Evolutionary conservation across 2,329 filamentous ascomycete species (phyloP).

Genomic region (Verticillium albo-atrum): DNA sequence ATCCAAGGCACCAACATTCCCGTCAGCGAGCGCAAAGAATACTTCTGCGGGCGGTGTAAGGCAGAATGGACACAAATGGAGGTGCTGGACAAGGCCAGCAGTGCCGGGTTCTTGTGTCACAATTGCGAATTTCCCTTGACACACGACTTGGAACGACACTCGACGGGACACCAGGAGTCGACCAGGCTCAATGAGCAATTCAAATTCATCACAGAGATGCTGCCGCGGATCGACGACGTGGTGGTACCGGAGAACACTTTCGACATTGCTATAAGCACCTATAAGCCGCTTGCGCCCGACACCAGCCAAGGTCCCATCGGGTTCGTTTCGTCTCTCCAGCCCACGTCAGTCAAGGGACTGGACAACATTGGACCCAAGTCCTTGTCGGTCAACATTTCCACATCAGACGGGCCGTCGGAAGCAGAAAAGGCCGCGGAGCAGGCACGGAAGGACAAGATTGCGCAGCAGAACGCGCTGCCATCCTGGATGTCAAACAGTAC

Average conservation of each 20-base stretch:
- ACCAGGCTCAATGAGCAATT: slow-evolving; percentile 75
- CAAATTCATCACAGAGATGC: slow-evolving; percentile 69
- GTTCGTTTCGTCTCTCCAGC: slow-evolving; percentile 38
- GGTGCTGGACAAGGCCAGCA: slow-evolving; percentile 71
- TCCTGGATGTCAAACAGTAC: slow-evolving; percentile 70
- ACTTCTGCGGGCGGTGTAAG: slow-evolving; percentile 76
- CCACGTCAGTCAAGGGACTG: slow-evolving; percentile 66
- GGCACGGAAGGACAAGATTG: slow-evolving; percentile 60
- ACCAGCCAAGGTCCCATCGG: slow-evolving; percentile 49
- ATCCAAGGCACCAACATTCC: slow-evolving; percentile 81
- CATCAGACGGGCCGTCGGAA: slow-evolving; percentile 59
- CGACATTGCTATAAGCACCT: slow-evolving; percentile 60
- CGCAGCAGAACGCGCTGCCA: slow-evolving; percentile 65
- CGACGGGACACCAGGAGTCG: slow-evolving; percentile 68
- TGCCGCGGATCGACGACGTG: slow-evolving; percentile 72
- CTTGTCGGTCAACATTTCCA: slow-evolving; percentile 66
- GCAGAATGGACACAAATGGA: slow-evolving; percentile 88
- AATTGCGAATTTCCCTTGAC: slow-evolving; percentile 65
- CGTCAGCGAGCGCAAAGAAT: slow-evolving; percentile 85
- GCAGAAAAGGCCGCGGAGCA: slow-evolving; percentile 63
- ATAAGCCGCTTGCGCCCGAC: slow-evolving; percentile 44
- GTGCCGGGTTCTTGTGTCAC: slow-evolving; percentile 75
- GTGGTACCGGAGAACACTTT: slow-evolving; percentile 72
- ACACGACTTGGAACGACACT: slow-evolving; percentile 61
- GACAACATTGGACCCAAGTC: slow-evolving; percentile 63